Conservation (phyloP, 2,329 filamentous ascomycete genomes). For the Ophiostoma ulmi region DNA sequence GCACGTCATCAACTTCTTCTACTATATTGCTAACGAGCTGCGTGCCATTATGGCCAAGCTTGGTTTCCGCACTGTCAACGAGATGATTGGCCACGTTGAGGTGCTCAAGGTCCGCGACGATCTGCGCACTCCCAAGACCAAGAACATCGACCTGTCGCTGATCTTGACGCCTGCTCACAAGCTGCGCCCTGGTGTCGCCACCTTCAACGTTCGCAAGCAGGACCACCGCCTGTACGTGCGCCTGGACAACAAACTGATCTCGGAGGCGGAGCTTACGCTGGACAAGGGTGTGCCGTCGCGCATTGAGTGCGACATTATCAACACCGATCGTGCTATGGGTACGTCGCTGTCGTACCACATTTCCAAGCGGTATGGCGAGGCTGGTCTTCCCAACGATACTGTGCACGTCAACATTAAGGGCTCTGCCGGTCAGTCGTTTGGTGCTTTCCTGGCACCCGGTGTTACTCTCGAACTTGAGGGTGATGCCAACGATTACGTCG, state of each 20-base stretch:
- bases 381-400: slow-evolving; percentile 83
- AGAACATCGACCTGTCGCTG: slow-evolving; percentile 87
- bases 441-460: slow-evolving; percentile 87
- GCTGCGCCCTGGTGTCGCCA: slow-evolving; percentile 86
- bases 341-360: slow-evolving; percentile 95
- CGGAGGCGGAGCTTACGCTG: slow-evolving; percentile 87
- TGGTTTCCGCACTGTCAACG: slow-evolving; percentile 90
- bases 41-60: slow-evolving; percentile 95
- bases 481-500: slow-evolving; percentile 94
- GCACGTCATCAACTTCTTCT: slow-evolving; percentile 98
- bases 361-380: slow-evolving; percentile 85
- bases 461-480: slow-evolving; percentile 92
- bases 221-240: slow-evolving; percentile 90
- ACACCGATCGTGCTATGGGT: slow-evolving; percentile 90
- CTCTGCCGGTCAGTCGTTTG: slow-evolving; percentile 93
- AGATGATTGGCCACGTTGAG: slow-evolving; percentile 94
- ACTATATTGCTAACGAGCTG: slow-evolving; percentile 93
- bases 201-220: slow-evolving; percentile 96
- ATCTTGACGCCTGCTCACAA: slow-evolving; percentile 95
- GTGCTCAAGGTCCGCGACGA: slow-evolving; percentile 82
- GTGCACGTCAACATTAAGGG: slow-evolving; percentile 96
- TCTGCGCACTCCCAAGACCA: slow-evolving; percentile 72
- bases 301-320: slow-evolving; percentile 93
- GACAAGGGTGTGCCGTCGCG: slow-evolving; percentile 90
- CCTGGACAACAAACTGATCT: slow-evolving; percentile 94